Percentiles rank a stretch among this genome's conserved stretches.
Evolutionary conservation across 2,329 filamentous ascomycete genomes (phyloP).

Genomic region (Fusarium dlaminii): DNA sequence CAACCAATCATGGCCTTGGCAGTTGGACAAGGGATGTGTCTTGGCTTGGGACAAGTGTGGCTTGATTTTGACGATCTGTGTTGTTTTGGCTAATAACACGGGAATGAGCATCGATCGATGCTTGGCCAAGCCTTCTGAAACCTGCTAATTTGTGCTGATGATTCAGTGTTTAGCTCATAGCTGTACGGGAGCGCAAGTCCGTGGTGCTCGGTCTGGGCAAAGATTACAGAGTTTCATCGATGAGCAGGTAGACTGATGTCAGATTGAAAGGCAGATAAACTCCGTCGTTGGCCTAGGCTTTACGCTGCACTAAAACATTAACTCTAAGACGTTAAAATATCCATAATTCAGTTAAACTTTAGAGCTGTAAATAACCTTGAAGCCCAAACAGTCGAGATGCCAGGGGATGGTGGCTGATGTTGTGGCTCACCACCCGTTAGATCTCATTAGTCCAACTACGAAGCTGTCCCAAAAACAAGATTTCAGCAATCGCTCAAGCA

Average conservation of each 20-base stretch:
- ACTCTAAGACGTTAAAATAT: not conserved
- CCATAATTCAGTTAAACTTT: slow-evolving; percentile 1
- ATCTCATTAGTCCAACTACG: not conserved
- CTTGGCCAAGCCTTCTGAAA: not conserved
- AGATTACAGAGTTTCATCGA: not conserved
- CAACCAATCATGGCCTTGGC: slow-evolving; percentile 7
- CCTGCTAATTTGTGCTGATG: slow-evolving; percentile 3
- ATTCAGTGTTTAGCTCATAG: slow-evolving; percentile 10
- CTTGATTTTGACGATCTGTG: slow-evolving; percentile 6
- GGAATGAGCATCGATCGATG: not conserved
- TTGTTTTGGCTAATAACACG: not conserved
- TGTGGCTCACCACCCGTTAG: not conserved
- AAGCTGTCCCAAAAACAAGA: not conserved
- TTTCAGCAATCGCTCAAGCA: not conserved
- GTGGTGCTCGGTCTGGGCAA: not conserved
- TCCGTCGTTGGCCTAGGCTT: not conserved
- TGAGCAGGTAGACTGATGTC: not conserved
- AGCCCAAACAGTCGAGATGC: not conserved
- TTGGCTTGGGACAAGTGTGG: slow-evolving; percentile 28
- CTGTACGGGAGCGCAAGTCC: not conserved
- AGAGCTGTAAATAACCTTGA: slow-evolving; percentile 10
- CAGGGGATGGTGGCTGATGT: not conserved
- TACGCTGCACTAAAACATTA: not conserved
- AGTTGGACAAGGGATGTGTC: slow-evolving; percentile 1
- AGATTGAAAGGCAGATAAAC: not conserved